Percentiles rank a stretch among this genome's conserved stretches.
phyloP scores from a whole-genome alignment of 1,284 basidiomycete genomes.

The Amylostereum areolatum region DNA sequence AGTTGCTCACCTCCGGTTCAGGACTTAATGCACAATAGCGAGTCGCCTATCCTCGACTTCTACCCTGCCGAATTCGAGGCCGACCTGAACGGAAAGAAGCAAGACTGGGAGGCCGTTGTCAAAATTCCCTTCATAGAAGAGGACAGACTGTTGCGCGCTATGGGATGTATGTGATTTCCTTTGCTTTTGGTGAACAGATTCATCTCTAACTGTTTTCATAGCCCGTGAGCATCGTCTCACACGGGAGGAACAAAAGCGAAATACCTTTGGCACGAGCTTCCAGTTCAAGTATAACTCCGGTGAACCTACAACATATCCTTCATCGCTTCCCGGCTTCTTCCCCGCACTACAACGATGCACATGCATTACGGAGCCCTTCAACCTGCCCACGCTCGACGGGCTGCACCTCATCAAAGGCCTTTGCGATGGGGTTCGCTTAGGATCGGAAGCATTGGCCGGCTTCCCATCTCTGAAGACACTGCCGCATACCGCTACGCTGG shows the following conservation, averaged over 20 bases:
- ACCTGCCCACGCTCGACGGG: constrained; percentile 85
- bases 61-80: constrained; percentile 89
- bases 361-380: constrained; percentile 75
- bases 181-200: neutral
- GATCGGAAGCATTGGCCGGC: constrained; percentile 84
- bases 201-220: constrained; percentile 20
- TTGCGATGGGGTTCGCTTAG: constrained; percentile 84
- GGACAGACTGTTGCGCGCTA: constrained; percentile 71
- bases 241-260: constrained; percentile 73
- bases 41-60: constrained; percentile 91
- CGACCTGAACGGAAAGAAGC: constrained; percentile 97
- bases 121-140: constrained; percentile 99
- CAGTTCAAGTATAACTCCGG: constrained; percentile 71
- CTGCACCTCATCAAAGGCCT: constrained; percentile 84
- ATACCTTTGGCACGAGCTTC: constrained; percentile 75
- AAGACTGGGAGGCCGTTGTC: constrained; percentile 98
- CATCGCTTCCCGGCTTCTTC: constrained; percentile 93
- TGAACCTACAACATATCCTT: constrained; percentile 71
- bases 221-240: constrained; percentile 76
- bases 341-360: constrained; percentile 82
- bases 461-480: constrained; percentile 95
- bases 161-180: constrained; percentile 53
- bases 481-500: constrained; percentile 72
- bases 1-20: constrained; percentile 22
- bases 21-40: constrained; percentile 86